Evolutionary conservation across 2,329 filamentous ascomycete genomes (phyloP), one percentile per base, ranked within the genome.

Genomic region (Coniosporium tulheliwenetii): DNA sequence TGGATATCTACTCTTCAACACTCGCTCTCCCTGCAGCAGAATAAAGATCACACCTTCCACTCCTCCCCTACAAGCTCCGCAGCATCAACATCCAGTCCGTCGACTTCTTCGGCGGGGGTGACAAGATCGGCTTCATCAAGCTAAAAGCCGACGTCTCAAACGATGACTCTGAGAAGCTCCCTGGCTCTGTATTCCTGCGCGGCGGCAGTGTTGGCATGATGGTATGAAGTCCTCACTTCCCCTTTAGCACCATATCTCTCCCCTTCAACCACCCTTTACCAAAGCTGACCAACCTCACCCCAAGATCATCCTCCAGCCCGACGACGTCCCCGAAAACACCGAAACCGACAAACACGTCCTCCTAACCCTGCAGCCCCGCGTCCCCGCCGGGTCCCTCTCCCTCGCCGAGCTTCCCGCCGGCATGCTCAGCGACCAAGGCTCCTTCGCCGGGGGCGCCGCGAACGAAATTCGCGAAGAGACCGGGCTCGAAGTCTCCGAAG

Each of bases 391-490:
- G 0, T 70, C 66, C 1, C 60, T 77, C 3, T 57, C 65, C 1
- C 70, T 77, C 43, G 49, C 63, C 10, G 73, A 77, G 50, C 65
- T 77, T 8, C 73, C 73, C 2, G 73, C 73, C 1, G 73, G 73
- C 13, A 76, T 77, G 71, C 58, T 77, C 1, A 73, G 77, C 46
- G 69, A 70, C 44, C 59, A 56, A 32, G 66, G 68, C 8, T 65
- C 64, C 0, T 72, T 77, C 44, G 58, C 63, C 1, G 71, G 73
- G 5, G 66, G 61, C 8, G 73, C 73, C 0, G 71, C 70, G 2
- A 65, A 67, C 39, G 73, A 77, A 46, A 71, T 77, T 31, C 48
- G 65, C 29, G 71, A 77, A 50, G 73, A 77, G 51, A 73, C 70
- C 0, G 67, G 67, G 0, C 53, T 77, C n/a, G 55, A 56, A 10